These are phyloP conservation scores for Pseudocercospora vitis DNA, from an alignment of 2,329 filamentous ascomycete species.

Conservation along the genomic window DNA sequence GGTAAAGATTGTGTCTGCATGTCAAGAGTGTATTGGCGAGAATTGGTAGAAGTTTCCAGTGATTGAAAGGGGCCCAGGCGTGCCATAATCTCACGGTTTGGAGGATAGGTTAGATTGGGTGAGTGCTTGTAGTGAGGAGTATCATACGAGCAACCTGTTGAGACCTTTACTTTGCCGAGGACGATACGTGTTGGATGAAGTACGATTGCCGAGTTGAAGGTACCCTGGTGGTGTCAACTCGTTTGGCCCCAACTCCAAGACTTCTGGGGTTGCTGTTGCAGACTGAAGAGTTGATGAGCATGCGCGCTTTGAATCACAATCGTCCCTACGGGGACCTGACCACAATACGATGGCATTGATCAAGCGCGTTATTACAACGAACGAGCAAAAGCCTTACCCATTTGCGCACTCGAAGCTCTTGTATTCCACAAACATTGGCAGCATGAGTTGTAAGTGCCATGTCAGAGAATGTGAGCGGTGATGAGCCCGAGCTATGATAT, in stretches of 20 bases:
- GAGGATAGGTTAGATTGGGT: constrained; percentile 8
- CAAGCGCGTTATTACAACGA: constrained; percentile 12
- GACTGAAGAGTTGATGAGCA: constrained; percentile 7
- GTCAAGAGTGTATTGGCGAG: constrained; percentile 1
- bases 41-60: constrained; percentile 2
- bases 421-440: neutral
- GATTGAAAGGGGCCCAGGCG: neutral
- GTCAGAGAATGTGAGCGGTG: too few species aligned
- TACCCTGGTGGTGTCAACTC: constrained; percentile 9
- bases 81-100: neutral
- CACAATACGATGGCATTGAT: constrained; percentile 7
- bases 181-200: neutral
- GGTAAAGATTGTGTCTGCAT: constrained; percentile 1
- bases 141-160: constrained; percentile 8
- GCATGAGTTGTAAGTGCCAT: too few species aligned
- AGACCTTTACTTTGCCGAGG: constrained; percentile 9
- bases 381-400: neutral
- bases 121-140: constrained; percentile 9
- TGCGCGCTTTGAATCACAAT: constrained; percentile 9
- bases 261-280: neutral
- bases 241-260: neutral
- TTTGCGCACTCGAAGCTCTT: too few species aligned
- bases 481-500: too few species aligned
- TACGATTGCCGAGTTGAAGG: constrained; percentile 1
- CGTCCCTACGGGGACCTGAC: constrained; percentile 9